Evolutionary conservation across 1,139 yeast species (phyloP).

Genomic region (Scheffersomyces illinoinensis): DNA sequence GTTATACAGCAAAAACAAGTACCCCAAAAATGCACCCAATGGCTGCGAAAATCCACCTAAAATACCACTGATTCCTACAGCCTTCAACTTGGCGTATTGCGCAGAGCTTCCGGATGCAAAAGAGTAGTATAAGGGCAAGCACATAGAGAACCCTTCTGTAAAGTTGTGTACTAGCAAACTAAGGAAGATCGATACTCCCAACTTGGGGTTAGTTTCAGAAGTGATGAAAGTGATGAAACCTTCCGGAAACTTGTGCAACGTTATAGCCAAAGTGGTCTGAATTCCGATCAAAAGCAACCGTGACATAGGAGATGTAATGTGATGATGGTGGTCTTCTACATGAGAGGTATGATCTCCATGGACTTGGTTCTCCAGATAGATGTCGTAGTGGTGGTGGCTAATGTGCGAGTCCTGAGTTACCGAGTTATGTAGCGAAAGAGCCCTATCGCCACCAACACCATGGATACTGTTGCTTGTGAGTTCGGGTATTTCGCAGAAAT

Average conservation of each 20-base stretch:
- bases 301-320: conserved; percentile 74
- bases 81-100: conserved; percentile 53
- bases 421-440: conserved; percentile 5
- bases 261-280: conserved; percentile 85
- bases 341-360: conserved; percentile 15
- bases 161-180: conserved; percentile 87
- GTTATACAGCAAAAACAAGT: conserved; percentile 48
- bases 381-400: conserved; percentile 9
- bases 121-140: conserved; percentile 83
- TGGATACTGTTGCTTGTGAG: conserved; percentile 1
- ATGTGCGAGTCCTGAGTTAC: conserved; percentile 1
- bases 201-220: conserved; percentile 65
- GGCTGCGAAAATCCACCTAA: conserved; percentile 90
- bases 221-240: conserved; percentile 88
- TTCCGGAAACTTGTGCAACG: conserved; percentile 91
- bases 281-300: conserved; percentile 80
- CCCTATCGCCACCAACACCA: neutral
- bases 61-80: conserved; percentile 62
- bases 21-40: conserved; percentile 79
- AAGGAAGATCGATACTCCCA: conserved; percentile 79
- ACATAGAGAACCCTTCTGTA: conserved; percentile 95
- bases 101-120: conserved; percentile 24
- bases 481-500: conserved; percentile 42
- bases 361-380: conserved; percentile 2
- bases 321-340: conserved; percentile 67